Base-by-base conservation (phyloP, 1,139 yeast species). In the Scheffersomyces insectosa region DNA sequence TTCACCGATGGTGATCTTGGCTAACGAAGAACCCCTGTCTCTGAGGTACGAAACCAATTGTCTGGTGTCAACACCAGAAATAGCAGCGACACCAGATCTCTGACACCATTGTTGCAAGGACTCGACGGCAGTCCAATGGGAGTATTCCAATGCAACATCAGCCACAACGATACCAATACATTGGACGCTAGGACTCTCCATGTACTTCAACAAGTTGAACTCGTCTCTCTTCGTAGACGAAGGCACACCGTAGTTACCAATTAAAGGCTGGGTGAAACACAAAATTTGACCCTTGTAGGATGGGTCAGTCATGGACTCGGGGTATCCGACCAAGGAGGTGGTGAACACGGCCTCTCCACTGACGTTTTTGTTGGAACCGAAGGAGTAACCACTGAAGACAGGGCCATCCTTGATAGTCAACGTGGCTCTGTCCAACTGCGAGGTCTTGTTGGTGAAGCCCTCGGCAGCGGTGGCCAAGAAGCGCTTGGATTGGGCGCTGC, bases 101-200 rank as follows among this genome's bases (percentile, higher is more conserved):
- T 88, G 82, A 73, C 99, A 93, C 98, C 98, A 93, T 57, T 87
- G 88, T 51, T 88, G 88, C 46, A 93, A 78, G 20, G 96, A 86
- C 72, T 93, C 98, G 35, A 93, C 97, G 4, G 99, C 99, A 35
- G 98, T 91, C 99, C 99, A 93, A 67, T 93, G 99, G 16, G 97
- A 88, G 69, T 93, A 89, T 64, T 89, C 82, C 75, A 91, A 80
- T 27, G 99, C 98, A 46, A 83, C 97, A 61, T 93, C 97, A 34
- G 96, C 89, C 38, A 93, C 99, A 40, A 93, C 96, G 47, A 93
- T 89, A 56, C 98, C 99, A 52, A 87, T 85, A 69, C 97, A 91
- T 69, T 93, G 98, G 47, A 88, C 84, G 53, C 80, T 80, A 11
- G 97, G 95, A 44, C 93, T 83, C 71, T 93, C 99, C 72, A 93